Conservation (phyloP, 73 alveolate genomes). For the Uronychia binucleata region DNA sequence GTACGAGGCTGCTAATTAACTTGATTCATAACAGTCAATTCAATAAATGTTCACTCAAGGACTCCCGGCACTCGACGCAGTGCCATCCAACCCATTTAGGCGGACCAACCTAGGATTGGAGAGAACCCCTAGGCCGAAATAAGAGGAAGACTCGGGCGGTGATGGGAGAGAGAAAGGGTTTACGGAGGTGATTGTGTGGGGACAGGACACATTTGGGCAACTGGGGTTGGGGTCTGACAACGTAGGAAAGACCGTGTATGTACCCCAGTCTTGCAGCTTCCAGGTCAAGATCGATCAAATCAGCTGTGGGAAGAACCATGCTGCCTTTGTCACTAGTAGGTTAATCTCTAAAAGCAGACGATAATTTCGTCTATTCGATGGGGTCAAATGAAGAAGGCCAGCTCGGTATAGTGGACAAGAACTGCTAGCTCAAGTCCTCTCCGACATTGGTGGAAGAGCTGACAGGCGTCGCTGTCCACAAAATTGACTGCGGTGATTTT, state of each 20-base stretch:
- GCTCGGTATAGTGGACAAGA: neutral
- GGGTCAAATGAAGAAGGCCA: neutral
- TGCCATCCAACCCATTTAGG: too few species aligned
- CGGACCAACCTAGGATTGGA: too few species aligned
- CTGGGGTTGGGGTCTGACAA: constrained; percentile 1
- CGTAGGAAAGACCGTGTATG: neutral
- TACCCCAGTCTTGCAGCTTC: neutral
- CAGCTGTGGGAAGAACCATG: neutral
- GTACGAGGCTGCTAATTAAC: too few species aligned
- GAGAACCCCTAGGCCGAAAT: too few species aligned
- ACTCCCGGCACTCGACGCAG: too few species aligned
- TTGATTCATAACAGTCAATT: too few species aligned
- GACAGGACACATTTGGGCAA: neutral
- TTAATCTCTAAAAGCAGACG: neutral
- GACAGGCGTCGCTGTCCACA: neutral
- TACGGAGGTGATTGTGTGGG: constrained; percentile 20
- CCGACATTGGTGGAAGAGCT: neutral
- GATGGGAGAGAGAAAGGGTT: neutral
- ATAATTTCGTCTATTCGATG: neutral
- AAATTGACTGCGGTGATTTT: neutral
- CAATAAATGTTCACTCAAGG: too few species aligned
- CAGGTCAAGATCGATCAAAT: neutral
- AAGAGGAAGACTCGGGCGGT: neutral
- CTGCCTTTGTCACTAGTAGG: neutral
- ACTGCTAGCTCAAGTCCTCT: neutral